These are phyloP conservation scores for Phytophthora boehmeriae DNA, from an alignment of 352 stramenopile genomes.

Conservation along the genomic window DNA sequence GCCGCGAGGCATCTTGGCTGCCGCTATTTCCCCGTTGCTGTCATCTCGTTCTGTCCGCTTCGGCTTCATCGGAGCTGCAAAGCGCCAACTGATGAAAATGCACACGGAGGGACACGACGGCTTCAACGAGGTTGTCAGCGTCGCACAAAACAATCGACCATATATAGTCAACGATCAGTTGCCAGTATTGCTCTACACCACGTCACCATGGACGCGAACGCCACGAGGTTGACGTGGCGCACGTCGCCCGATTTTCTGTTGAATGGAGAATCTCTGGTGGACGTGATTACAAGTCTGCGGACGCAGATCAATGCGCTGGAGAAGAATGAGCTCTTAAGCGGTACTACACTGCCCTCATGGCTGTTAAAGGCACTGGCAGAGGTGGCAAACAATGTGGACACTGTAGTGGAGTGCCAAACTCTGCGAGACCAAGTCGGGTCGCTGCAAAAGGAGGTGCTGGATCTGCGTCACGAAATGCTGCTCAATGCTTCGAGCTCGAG, in stretches of 20 bases:
- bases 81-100: no score
- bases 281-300: constrained; percentile 75
- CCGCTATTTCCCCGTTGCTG: neutral
- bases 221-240: constrained; percentile 64
- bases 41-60: neutral
- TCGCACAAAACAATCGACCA: no score
- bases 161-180: no score
- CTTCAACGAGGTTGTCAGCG: no score
- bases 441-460: constrained; percentile 80
- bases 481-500: constrained; percentile 55
- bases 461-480: constrained; percentile 80
- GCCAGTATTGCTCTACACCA: neutral
- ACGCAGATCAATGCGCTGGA: constrained; percentile 70
- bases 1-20: constrained; percentile 11
- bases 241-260: constrained; percentile 73
- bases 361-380: constrained; percentile 75
- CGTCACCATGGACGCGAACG: constrained; percentile 43
- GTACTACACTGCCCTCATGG: constrained; percentile 68
- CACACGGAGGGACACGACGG: no score
- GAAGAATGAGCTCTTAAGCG: constrained; percentile 79
- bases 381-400: constrained; percentile 82
- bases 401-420: constrained; percentile 79
- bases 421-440: constrained; percentile 76
- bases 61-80: no score
- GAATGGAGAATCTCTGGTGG: constrained; percentile 81